phyloP scores from a whole-genome alignment of 1,284 basidiomycete genomes.

The Sporisorium reilianum region DNA sequence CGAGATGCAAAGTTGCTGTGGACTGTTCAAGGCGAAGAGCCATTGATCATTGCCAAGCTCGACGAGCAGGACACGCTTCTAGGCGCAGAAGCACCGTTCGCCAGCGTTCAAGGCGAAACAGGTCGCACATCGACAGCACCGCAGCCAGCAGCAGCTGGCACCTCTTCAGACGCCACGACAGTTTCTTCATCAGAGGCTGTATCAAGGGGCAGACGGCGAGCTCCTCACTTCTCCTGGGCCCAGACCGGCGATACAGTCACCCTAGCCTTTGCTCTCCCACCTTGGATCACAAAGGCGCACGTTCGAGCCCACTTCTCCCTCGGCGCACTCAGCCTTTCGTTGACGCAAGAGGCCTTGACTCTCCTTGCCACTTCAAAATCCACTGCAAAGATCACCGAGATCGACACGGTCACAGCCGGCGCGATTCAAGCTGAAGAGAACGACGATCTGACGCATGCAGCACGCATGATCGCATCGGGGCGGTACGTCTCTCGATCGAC shows the following conservation, averaged over 20 bases:
- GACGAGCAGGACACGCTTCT: slow-evolving; percentile 25
- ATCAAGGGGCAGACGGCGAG: slow-evolving; percentile 20
- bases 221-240: slow-evolving; percentile 81
- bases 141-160: not conserved
- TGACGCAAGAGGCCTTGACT: slow-evolving; percentile 71
- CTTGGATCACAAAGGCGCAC: slow-evolving; percentile 68
- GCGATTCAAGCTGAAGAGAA: not conserved
- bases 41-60: slow-evolving; percentile 33
- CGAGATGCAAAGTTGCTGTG: slow-evolving; percentile 13
- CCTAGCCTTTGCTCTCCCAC: slow-evolving; percentile 82
- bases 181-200: not conserved
- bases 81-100: slow-evolving; percentile 31
- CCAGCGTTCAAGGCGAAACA: not conserved
- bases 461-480: slow-evolving; percentile 38
- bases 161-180: slow-evolving; percentile 63
- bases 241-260: slow-evolving; percentile 86
- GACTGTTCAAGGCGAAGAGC: slow-evolving; percentile 40
- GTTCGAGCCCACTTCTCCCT: slow-evolving; percentile 74
- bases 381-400: slow-evolving; percentile 74
- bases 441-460: slow-evolving; percentile 31
- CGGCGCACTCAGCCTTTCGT: slow-evolving; percentile 77
- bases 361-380: slow-evolving; percentile 8
- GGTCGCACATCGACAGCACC: not conserved
- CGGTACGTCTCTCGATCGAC: slow-evolving; percentile 46
- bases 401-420: slow-evolving; percentile 66